These are phyloP conservation scores for Phlebiopsis gigantea DNA, from an alignment of 768 basidiomycete species.

Conservation along the genomic window DNA sequence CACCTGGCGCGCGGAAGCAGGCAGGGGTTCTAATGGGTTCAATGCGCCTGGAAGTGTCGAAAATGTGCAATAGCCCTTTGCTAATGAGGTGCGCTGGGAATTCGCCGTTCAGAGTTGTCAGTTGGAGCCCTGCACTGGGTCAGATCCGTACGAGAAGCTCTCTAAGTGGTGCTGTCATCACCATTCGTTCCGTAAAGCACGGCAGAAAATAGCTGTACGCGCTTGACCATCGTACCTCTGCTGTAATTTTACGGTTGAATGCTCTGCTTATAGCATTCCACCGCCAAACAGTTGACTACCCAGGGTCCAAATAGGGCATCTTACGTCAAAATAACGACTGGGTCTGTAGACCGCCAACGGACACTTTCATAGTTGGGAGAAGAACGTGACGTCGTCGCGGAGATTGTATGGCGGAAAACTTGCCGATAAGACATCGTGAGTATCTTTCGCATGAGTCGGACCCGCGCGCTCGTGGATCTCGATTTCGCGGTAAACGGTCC, in stretches of 20 bases:
- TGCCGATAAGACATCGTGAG: constrained; percentile 5
- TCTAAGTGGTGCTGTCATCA: background rate
- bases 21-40: background rate
- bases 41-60: background rate
- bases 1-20: background rate
- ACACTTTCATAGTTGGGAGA: background rate
- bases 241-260: too few species aligned
- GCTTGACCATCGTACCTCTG: too few species aligned
- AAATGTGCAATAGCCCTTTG: background rate
- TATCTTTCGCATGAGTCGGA: background rate
- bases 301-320: background rate
- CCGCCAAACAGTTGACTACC: background rate
- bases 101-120: background rate
- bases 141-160: background rate
- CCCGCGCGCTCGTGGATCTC: background rate
- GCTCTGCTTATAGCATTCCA: too few species aligned
- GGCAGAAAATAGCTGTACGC: too few species aligned
- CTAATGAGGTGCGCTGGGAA: background rate
- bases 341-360: background rate
- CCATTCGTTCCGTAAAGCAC: background rate
- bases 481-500: background rate
- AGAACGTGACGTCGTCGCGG: background rate
- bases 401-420: background rate
- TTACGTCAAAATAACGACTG: background rate
- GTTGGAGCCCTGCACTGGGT: background rate